Conservation (phyloP, 2,329 filamentous ascomycete genomes). For the Phaeosphaeriaceae sp. region DNA sequence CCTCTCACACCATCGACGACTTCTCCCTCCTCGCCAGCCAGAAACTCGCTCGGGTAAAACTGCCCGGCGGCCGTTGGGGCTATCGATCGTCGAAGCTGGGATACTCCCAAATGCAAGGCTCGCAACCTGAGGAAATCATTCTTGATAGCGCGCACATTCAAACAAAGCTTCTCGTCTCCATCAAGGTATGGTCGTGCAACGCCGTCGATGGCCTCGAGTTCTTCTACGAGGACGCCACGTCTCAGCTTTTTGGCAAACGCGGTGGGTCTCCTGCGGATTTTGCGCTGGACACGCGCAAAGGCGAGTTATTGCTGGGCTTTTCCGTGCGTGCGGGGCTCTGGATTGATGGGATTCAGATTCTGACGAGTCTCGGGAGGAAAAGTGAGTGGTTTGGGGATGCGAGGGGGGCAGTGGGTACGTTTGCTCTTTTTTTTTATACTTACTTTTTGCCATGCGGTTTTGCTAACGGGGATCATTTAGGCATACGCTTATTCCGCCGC, state of each 20-base stretch:
- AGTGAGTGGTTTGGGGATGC: slow-evolving; percentile 86
- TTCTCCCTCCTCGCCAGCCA: slow-evolving; percentile 68
- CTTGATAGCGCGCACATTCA: slow-evolving; percentile 69
- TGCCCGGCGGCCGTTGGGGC: slow-evolving; percentile 75
- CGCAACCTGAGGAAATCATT: slow-evolving; percentile 73
- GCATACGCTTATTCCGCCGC: slow-evolving; percentile 84
- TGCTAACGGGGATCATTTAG: too few relatives aligned
- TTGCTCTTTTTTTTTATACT: slow-evolving; percentile 5
- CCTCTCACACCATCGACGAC: slow-evolving; percentile 78
- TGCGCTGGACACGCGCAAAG: slow-evolving; percentile 79
- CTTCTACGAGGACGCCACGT: slow-evolving; percentile 84
- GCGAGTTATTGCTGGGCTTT: slow-evolving; percentile 89
- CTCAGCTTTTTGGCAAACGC: slow-evolving; percentile 83
- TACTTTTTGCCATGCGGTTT: slow-evolving; percentile 34
- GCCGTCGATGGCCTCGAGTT: slow-evolving; percentile 90
- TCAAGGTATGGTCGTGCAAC: slow-evolving; percentile 77
- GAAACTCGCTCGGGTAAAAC: slow-evolving; percentile 74
- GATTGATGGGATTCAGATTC: slow-evolving; percentile 87
- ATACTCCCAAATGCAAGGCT: slow-evolving; percentile 72
- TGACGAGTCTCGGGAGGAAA: slow-evolving; percentile 86
- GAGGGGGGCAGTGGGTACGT: slow-evolving; percentile 81
- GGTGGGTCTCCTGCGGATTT: slow-evolving; percentile 77
- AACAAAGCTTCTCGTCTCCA: slow-evolving; percentile 74
- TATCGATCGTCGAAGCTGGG: slow-evolving; percentile 80
- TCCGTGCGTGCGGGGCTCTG: slow-evolving; percentile 78